Conservation (phyloP, 2,329 filamentous ascomycete genomes). For the Penicillium crustosum region DNA sequence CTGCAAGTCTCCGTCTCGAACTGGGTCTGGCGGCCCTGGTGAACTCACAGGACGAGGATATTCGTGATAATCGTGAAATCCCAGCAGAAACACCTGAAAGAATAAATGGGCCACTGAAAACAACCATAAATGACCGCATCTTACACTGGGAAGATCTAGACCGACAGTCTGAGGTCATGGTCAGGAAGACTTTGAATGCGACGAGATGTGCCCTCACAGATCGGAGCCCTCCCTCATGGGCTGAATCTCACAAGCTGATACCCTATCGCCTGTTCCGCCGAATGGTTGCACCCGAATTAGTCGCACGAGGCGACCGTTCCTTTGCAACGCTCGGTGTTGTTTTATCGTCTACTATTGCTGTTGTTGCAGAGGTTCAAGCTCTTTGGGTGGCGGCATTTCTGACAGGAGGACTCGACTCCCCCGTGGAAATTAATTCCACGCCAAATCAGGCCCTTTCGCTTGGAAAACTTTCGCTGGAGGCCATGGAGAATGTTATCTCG, state of each 20-base stretch:
- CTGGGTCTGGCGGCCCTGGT: slow-evolving; percentile 18
- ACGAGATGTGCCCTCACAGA: slow-evolving; percentile 3
- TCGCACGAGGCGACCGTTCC: slow-evolving; percentile 24
- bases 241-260: background rate
- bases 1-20: slow-evolving; percentile 10
- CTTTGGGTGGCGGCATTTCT: slow-evolving; percentile 28
- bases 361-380: slow-evolving; percentile 28
- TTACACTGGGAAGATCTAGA: slow-evolving; percentile 18
- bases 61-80: background rate
- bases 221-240: slow-evolving; percentile 2
- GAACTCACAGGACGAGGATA: background rate
- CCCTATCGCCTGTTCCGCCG: slow-evolving; percentile 27
- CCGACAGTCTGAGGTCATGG: background rate
- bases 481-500: slow-evolving; percentile 17
- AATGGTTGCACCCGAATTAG: slow-evolving; percentile 24
- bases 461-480: background rate
- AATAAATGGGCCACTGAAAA: background rate
- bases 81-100: background rate
- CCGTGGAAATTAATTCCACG: background rate
- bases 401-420: slow-evolving; percentile 20
- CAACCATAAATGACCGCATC: background rate
- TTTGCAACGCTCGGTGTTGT: slow-evolving; percentile 22
- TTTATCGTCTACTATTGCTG: slow-evolving; percentile 21
- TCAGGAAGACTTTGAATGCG: slow-evolving; percentile 8
- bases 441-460: background rate